These are phyloP conservation scores for Massarina eburnea DNA, from an alignment of 2,329 filamentous ascomycete genomes.

Conservation along the genomic window DNA sequence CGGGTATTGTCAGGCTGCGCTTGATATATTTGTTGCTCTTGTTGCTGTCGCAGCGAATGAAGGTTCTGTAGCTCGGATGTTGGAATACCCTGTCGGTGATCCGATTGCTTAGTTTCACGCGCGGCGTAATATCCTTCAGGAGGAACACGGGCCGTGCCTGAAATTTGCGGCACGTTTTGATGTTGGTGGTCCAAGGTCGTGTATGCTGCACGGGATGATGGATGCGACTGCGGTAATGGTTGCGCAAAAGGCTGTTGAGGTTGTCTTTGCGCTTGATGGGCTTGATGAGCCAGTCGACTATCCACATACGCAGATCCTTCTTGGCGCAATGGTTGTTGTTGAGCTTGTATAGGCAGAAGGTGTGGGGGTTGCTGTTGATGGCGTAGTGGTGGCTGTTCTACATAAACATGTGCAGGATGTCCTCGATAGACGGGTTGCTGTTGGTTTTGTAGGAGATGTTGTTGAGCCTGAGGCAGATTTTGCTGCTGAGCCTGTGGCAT, in stretches of 20 bases:
- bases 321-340: constrained; percentile 1
- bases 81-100: constrained; percentile 1
- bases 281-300: constrained; percentile 9
- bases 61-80: constrained; percentile 10
- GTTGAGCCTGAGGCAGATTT: constrained; percentile 21
- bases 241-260: background rate
- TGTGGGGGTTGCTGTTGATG: constrained; percentile 3
- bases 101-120: constrained; percentile 3
- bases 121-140: constrained; percentile 5
- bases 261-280: constrained; percentile 7
- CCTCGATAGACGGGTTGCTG: constrained; percentile 2
- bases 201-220: background rate
- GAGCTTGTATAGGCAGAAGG: constrained; percentile 4
- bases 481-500: constrained; percentile 6
- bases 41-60: constrained; percentile 12
- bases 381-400: background rate
- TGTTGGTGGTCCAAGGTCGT: background rate
- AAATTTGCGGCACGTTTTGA: background rate
- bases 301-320: constrained; percentile 12
- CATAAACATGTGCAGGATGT: constrained; percentile 10
- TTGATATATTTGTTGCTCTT: constrained; percentile 10
- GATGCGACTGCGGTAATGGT: background rate
- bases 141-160: constrained; percentile 3
- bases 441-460: constrained; percentile 6
- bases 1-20: constrained; percentile 5